These are phyloP conservation scores for Cladosporium sp. DNA, from an alignment of 2,329 filamentous ascomycete species.

Conservation along the genomic window DNA sequence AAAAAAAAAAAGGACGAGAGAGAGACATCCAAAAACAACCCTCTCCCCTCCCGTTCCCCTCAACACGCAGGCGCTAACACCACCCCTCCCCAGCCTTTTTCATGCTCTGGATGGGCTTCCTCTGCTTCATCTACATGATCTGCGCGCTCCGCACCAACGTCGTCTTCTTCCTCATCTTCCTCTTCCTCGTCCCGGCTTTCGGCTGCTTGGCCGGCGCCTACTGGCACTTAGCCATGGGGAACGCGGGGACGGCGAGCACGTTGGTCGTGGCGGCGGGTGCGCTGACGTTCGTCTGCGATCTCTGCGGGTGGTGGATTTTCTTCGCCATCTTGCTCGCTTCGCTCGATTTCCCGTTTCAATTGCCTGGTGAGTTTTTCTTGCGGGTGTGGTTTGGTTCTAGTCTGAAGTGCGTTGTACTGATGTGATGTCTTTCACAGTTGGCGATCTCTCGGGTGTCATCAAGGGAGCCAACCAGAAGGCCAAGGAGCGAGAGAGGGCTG, in stretches of 20 bases:
- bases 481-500: slow-evolving; percentile 15
- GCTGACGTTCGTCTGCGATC: slow-evolving; percentile 44
- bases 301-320: slow-evolving; percentile 52
- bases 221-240: slow-evolving; percentile 50
- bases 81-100: slow-evolving; percentile 52
- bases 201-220: slow-evolving; percentile 57
- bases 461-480: slow-evolving; percentile 40
- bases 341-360: slow-evolving; percentile 49
- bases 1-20: neutral
- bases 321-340: slow-evolving; percentile 51
- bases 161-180: slow-evolving; percentile 66
- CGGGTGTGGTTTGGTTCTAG: slow-evolving; percentile 6
- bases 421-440: slow-evolving; percentile 30
- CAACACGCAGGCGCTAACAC: neutral
- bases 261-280: slow-evolving; percentile 44
- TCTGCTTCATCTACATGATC: slow-evolving; percentile 64
- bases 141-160: slow-evolving; percentile 69
- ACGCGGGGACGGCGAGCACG: slow-evolving; percentile 25
- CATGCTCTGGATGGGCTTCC: slow-evolving; percentile 61
- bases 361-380: slow-evolving; percentile 38
- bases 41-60: neutral
- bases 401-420: slow-evolving; percentile 3
- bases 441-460: slow-evolving; percentile 42
- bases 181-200: slow-evolving; percentile 58
- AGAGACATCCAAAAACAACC: neutral